These are phyloP conservation scores for Schizonepeta tenuifolia DNA, from an alignment of 257 asterid genomes.

Conservation along the genomic window DNA sequence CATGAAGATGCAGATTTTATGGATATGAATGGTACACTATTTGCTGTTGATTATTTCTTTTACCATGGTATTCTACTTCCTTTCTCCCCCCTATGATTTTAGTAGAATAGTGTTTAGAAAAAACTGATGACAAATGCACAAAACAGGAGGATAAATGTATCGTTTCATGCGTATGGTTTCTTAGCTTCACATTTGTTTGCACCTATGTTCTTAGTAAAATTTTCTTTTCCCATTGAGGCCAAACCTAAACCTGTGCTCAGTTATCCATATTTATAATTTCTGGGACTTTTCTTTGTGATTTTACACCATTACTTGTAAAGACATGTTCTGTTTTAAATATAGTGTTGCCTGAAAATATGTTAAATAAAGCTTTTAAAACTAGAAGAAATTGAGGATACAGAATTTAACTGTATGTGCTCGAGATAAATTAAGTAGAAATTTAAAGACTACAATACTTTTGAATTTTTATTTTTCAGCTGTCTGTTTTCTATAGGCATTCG, in stretches of 20 bases:
- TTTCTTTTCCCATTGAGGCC: too few relatives aligned
- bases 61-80: constrained; percentile 13
- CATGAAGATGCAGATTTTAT: constrained; percentile 82
- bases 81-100: neutral
- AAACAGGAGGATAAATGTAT: neutral
- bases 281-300: neutral
- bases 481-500: constrained; percentile 60
- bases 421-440: neutral
- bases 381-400: neutral
- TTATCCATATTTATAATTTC: neutral
- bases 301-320: neutral
- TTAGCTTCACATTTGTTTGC: neutral
- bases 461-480: neutral
- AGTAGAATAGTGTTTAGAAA: neutral
- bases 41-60: neutral
- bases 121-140: neutral
- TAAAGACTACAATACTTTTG: neutral
- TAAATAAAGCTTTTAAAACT: neutral
- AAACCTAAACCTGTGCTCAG: too few relatives aligned
- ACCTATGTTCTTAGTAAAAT: neutral
- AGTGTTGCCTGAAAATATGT: neutral
- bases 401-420: neutral
- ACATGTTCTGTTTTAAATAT: neutral
- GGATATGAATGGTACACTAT: constrained; percentile 80
- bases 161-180: neutral